A percentile compares a stretch with the other conserved stretches of the same genome.
Evolutionary conservation across 2,329 filamentous ascomycete genomes (phyloP).

Genomic region (Neonectria magnoliae): DNA sequence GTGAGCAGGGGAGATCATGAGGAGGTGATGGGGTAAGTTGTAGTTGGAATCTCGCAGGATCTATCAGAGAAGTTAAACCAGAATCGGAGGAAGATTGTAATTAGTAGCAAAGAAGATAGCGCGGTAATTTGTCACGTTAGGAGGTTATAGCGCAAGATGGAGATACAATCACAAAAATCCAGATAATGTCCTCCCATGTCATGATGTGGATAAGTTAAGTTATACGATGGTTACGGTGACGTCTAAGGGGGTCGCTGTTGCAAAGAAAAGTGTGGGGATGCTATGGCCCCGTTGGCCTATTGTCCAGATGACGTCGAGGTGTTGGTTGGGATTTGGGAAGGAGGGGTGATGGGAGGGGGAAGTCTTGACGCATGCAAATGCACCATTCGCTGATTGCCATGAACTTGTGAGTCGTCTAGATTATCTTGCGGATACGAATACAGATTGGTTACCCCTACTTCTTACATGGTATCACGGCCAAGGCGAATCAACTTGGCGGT

Average conservation of each 20-base stretch:
- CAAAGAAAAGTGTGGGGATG: constrained; percentile 6
- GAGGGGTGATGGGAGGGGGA: constrained; percentile 10
- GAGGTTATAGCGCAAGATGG: not conserved
- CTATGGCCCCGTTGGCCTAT: constrained; percentile 10
- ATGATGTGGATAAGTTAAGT: not conserved
- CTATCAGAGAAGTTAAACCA: not conserved
- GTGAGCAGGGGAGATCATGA: constrained; percentile 21
- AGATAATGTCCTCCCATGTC: not conserved
- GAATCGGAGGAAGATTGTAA: not conserved
- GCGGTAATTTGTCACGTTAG: not conserved
- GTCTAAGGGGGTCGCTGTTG: not conserved
- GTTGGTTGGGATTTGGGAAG: constrained; percentile 6
- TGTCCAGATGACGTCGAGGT: constrained; percentile 17
- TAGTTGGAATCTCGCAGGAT: not conserved
- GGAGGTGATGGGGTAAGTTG: not conserved
- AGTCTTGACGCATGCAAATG: not conserved
- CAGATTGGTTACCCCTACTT: not conserved
- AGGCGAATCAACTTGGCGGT: not conserved
- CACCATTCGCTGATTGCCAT: constrained; percentile 4
- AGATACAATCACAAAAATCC: not conserved
- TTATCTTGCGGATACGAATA: not conserved
- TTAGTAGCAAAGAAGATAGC: not conserved
- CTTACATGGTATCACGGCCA: not conserved
- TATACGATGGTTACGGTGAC: not conserved
- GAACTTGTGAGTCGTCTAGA: no score